A percentile compares a stretch with the other conserved stretches of the same genome.
Conservation (phyloP, 306 rosid genomes). For the Phaseolus lunatus region DNA sequence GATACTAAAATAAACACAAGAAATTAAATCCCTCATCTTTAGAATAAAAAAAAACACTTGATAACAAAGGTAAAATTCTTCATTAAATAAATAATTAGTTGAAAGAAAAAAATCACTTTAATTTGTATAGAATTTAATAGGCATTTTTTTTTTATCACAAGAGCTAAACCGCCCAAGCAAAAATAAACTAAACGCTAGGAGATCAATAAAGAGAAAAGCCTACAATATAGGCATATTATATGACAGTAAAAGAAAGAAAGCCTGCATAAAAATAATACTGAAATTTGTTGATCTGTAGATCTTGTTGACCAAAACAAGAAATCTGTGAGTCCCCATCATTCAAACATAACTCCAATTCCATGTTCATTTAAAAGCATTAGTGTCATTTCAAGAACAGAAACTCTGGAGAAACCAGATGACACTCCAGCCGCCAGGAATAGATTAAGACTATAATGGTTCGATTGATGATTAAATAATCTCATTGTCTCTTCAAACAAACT, state of each 20-base stretch:
- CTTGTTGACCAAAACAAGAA: background rate
- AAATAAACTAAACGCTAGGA: background rate
- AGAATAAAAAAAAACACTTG: background rate
- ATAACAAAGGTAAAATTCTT: background rate
- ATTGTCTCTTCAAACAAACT: background rate
- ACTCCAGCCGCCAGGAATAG: background rate
- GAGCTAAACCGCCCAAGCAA: background rate
- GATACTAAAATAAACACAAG: background rate
- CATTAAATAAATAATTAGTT: background rate
- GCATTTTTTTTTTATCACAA: no score
- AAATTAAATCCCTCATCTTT: background rate
- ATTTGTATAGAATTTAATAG: background rate
- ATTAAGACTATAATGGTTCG: background rate
- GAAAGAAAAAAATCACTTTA: background rate
- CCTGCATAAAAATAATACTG: background rate
- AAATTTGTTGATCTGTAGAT: background rate
- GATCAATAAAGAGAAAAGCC: background rate
- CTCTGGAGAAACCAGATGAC: background rate
- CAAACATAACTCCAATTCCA: background rate
- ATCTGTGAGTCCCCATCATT: background rate
- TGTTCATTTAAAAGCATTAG: background rate
- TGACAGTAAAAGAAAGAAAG: background rate
- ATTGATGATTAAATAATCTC: background rate
- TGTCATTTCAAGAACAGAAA: constrained; percentile 1
- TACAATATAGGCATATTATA: background rate